Percentiles rank a stretch among this genome's conserved stretches.
Evolutionary conservation across 768 basidiomycete species (phyloP).

Genomic region (Pleurotus citrinopileatus): DNA sequence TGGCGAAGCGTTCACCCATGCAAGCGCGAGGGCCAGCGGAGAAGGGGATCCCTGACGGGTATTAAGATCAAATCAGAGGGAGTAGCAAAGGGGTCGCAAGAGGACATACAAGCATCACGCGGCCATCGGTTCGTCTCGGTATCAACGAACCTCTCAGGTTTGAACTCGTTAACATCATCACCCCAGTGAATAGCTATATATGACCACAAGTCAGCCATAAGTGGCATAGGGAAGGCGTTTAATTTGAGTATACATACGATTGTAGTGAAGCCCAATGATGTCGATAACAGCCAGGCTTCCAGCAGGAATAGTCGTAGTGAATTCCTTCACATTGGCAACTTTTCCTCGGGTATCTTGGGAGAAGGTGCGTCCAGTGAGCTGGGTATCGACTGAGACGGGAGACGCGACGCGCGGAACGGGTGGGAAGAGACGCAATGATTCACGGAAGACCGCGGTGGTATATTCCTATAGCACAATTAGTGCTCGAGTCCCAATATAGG

Average conservation of each 20-base stretch:
- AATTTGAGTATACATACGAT: constrained; percentile 31
- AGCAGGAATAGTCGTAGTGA: constrained; percentile 30
- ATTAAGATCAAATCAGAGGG: not conserved
- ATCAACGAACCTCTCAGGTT: constrained; percentile 49
- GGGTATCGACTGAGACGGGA: constrained; percentile 28
- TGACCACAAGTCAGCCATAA: too few species aligned
- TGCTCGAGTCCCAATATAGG: too few species aligned
- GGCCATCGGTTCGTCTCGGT: constrained; percentile 48
- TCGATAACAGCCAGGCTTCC: constrained; percentile 40
- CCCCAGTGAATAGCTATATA: constrained; percentile 49
- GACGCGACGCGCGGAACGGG: constrained; percentile 33
- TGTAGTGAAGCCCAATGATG: constrained; percentile 40
- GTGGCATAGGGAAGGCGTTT: not conserved
- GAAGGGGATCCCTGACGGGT: constrained; percentile 36
- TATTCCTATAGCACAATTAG: too few species aligned
- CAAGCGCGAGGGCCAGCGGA: constrained; percentile 42
- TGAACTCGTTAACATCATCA: constrained; percentile 40
- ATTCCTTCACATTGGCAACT: constrained; percentile 23
- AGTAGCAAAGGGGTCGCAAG: not conserved
- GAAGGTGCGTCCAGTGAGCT: constrained; percentile 32
- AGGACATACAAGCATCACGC: constrained; percentile 42
- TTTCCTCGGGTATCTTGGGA: constrained; percentile 20
- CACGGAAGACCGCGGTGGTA: constrained; percentile 38
- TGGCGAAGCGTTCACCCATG: constrained; percentile 48
- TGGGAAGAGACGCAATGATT: constrained; percentile 43